phyloP scores from a whole-genome alignment of 345 rosid species.

The Hypericum androsaemum region DNA sequence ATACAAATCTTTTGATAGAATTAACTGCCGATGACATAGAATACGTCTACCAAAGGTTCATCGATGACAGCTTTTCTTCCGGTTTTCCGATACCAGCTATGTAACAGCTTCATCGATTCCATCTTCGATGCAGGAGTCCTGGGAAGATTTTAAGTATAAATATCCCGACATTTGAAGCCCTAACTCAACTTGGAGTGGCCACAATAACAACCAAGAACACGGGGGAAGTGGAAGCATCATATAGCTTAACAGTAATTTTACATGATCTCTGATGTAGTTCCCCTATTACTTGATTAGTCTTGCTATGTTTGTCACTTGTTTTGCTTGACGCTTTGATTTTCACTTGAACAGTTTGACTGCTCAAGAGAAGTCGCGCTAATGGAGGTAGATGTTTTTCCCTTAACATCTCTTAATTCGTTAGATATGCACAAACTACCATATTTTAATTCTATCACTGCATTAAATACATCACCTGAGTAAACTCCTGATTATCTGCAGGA shows the following conservation, averaged over 20 bases:
- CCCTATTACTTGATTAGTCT: background rate
- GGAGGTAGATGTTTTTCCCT: constrained; percentile 38
- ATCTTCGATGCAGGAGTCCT: constrained; percentile 55
- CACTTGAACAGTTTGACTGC: constrained; percentile 94
- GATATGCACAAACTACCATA: background rate
- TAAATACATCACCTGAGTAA: background rate
- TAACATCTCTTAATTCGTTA: background rate
- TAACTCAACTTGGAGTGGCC: constrained; percentile 78
- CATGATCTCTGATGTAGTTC: background rate
- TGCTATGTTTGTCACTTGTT: too few species aligned
- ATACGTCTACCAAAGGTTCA: constrained; percentile 88
- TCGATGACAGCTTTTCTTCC: background rate
- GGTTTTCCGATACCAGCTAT: background rate
- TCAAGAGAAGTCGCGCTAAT: constrained; percentile 58
- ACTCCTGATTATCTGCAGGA: constrained; percentile 40
- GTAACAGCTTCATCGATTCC: background rate
- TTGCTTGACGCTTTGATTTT: too few species aligned
- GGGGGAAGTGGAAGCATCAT: constrained; percentile 90
- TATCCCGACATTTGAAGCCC: constrained; percentile 81
- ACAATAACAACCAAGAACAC: constrained; percentile 56
- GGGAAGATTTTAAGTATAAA: constrained; percentile 64
- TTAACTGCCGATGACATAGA: constrained; percentile 89
- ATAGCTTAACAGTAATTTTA: constrained; percentile 66
- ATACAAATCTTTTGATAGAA: constrained; percentile 75
- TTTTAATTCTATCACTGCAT: background rate